Conservation (phyloP, 2,329 filamentous ascomycete species). For the Fusarium penzigii region DNA sequence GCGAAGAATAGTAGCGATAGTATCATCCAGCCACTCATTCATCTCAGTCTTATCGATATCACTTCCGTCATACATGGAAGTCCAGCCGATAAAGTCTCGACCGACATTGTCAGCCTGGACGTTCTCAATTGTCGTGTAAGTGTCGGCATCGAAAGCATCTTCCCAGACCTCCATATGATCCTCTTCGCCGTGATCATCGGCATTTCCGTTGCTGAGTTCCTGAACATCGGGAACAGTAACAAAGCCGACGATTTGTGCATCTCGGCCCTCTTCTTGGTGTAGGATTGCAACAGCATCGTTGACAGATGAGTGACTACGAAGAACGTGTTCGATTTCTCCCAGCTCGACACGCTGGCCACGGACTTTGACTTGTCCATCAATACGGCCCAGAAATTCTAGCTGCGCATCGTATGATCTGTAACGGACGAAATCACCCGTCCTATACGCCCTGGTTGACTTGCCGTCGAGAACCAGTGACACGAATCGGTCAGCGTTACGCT, state of each 20-base stretch:
- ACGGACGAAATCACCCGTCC: constrained; percentile 1
- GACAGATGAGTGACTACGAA: neutral
- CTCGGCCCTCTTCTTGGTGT: neutral
- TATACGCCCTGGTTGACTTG: neutral
- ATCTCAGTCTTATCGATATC: constrained; percentile 18
- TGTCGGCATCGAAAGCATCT: constrained; percentile 11
- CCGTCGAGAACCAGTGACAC: neutral
- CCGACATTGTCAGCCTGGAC: constrained; percentile 14
- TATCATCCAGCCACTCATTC: constrained; percentile 30
- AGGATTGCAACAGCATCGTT: neutral
- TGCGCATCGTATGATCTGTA: neutral
- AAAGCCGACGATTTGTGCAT: neutral
- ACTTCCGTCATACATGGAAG: constrained; percentile 27
- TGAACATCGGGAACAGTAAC: neutral
- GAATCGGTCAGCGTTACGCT: neutral
- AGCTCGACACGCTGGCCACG: constrained; percentile 1
- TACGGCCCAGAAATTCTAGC: constrained; percentile 1
- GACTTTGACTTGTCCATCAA: constrained; percentile 3
- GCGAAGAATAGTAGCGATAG: constrained; percentile 12
- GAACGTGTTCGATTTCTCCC: constrained; percentile 1
- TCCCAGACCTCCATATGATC: constrained; percentile 4
- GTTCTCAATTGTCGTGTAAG: constrained; percentile 13
- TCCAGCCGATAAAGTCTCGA: constrained; percentile 28
- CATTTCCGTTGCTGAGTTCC: neutral
- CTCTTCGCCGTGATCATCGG: neutral